A percentile compares a stretch with the other conserved stretches of the same genome.
Evolutionary conservation across 805 yeast species (phyloP).

Genomic region (Schwanniomyces yamadae): DNA sequence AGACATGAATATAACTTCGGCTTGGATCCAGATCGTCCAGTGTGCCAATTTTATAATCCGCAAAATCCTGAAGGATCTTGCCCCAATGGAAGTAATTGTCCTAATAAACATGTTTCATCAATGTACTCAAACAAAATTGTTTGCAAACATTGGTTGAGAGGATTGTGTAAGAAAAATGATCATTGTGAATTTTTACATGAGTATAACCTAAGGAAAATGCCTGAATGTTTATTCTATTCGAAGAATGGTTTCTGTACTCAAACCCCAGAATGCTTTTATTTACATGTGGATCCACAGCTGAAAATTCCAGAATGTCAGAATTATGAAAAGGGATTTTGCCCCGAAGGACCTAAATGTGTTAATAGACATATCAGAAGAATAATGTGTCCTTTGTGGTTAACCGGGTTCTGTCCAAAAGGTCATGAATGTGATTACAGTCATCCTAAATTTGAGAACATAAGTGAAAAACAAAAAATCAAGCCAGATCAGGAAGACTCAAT

Average conservation of each 20-base stretch:
- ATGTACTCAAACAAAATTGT: conserved; percentile 63
- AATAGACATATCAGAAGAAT: conserved; percentile 76
- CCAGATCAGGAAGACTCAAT: conserved; percentile 34
- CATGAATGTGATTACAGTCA: conserved; percentile 76
- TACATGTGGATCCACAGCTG: conserved; percentile 86
- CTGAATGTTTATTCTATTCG: conserved; percentile 87
- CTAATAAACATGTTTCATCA: conserved; percentile 74
- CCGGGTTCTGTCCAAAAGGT: conserved; percentile 94
- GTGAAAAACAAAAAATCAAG: conserved; percentile 41
- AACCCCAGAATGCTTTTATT: conserved; percentile 88
- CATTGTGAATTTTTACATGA: conserved; percentile 96
- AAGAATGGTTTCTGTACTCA: conserved; percentile 87
- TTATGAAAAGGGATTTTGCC: conserved; percentile 87
- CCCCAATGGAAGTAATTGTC: conserved; percentile 83
- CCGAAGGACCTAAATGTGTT: conserved; percentile 83
- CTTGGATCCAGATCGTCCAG: conserved; percentile 84
- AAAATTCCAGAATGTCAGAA: conserved; percentile 86
- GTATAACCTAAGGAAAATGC: conserved; percentile 90
- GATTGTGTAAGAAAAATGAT: conserved; percentile 94
- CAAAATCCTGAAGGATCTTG: conserved; percentile 59
- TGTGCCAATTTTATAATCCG: conserved; percentile 69
- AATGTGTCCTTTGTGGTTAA: conserved; percentile 74
- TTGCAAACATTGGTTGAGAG: conserved; percentile 97
- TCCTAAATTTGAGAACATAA: conserved; percentile 65
- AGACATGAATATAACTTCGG: conserved; percentile 79